These are phyloP conservation scores for Diaporthe ilicicola DNA, from an alignment of 2,329 filamentous ascomycete species.

Conservation along the genomic window DNA sequence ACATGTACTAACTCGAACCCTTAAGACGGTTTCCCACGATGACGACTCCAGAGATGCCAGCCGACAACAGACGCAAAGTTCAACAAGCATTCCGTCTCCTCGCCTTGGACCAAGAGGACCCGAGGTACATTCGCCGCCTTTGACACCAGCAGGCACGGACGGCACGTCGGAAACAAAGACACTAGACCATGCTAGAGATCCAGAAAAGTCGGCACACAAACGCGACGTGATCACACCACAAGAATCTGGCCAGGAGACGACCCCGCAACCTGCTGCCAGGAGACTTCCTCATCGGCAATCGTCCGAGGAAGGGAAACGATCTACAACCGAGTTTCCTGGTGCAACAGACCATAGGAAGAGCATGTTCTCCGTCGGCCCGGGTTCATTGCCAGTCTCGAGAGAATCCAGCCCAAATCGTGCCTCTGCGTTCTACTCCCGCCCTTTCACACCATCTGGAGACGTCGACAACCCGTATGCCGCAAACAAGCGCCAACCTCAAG, in stretches of 20 bases:
- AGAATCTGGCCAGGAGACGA: constrained; percentile 66
- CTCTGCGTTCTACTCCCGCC: constrained; percentile 70
- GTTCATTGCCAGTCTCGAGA: constrained; percentile 65
- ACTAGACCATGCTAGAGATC: constrained; percentile 34
- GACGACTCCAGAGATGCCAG: constrained; percentile 65
- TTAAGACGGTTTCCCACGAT: constrained; percentile 67
- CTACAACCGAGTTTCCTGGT: constrained; percentile 36
- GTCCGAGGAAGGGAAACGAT: constrained; percentile 41
- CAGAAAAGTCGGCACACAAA: constrained; percentile 35
- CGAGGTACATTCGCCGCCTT: constrained; percentile 84
- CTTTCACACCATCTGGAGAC: constrained; percentile 82
- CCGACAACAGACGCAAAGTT: constrained; percentile 70
- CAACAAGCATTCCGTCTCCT: constrained; percentile 72
- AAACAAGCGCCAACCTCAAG: constrained; percentile 76
- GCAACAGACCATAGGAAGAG: constrained; percentile 56
- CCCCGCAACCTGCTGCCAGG: constrained; percentile 51
- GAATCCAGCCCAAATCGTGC: constrained; percentile 72
- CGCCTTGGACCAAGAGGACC: constrained; percentile 72
- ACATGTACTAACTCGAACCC: constrained; percentile 33
- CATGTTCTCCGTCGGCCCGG: constrained; percentile 61
- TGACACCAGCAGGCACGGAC: constrained; percentile 83
- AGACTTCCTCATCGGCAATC: constrained; percentile 52
- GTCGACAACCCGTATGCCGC: constrained; percentile 88
- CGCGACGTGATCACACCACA: constrained; percentile 69
- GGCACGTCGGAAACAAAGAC: constrained; percentile 45